A percentile compares a stretch with the other conserved stretches of the same genome.
Conservation (phyloP, 1,284 basidiomycete genomes). For the Naganishia cerealis region DNA sequence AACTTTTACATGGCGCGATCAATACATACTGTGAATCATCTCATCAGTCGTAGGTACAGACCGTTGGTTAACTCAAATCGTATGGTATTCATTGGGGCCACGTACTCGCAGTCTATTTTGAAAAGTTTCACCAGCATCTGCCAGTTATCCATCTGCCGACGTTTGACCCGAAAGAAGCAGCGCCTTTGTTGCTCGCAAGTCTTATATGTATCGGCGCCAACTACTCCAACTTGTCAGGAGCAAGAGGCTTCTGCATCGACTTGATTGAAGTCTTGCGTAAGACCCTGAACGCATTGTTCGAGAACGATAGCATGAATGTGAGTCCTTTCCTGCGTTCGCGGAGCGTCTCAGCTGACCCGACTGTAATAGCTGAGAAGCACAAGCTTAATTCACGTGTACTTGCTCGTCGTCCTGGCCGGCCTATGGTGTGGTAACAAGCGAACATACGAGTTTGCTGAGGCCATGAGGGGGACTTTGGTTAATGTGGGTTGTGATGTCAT, state of each 20-base stretch:
- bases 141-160: constrained; percentile 40
- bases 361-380: constrained; percentile 32
- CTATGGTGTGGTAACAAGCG: constrained; percentile 39
- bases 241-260: constrained; percentile 35
- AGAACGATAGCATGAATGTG: constrained; percentile 38
- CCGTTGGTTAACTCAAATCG: too few relatives aligned
- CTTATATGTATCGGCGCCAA: constrained; percentile 39
- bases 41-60: constrained; percentile 34
- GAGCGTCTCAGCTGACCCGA: not conserved
- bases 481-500: constrained; percentile 30
- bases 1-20: constrained; percentile 36
- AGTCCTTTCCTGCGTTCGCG: not conserved
- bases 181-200: constrained; percentile 37
- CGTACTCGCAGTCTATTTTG: constrained; percentile 37
- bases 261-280: constrained; percentile 38
- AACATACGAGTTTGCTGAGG: constrained; percentile 39
- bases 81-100: not conserved
- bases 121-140: constrained; percentile 37
- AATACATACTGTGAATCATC: constrained; percentile 35
- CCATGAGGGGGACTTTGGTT: constrained; percentile 36
- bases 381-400: constrained; percentile 36
- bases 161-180: constrained; percentile 35
- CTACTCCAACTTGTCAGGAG: constrained; percentile 33
- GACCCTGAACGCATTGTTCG: constrained; percentile 36
- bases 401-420: constrained; percentile 35